Evolutionary conservation across 2,329 filamentous ascomycete species (phyloP), one percentile per base, ranked within the genome.

Genomic region (Arthrocladium fulminans): DNA sequence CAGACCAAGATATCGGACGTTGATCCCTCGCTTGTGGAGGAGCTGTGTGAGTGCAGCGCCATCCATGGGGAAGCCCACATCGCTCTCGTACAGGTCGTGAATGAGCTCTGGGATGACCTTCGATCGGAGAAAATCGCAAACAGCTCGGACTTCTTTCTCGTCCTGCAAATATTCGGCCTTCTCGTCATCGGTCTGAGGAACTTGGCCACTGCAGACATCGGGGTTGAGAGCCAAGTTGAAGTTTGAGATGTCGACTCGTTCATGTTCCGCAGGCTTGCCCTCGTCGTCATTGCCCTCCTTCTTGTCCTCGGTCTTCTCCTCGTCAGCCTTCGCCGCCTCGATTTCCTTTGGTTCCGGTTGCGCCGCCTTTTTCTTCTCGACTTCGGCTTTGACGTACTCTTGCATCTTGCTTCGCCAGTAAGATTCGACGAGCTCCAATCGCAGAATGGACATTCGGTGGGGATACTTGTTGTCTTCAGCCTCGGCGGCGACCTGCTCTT

Each of bases 31-130:
- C 75, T 95, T 95, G 73, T 98, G 92, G 62, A 98, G 75, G 45
- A 96, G 78, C 56, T 83, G 81, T 60, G 84, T 87, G 50, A 98
- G 74, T 17, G 90, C 96, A 61, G 86, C 80, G n/a, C 92, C 92
- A 60, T 98, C 94, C 88, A 97, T 96, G 10, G 92, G 92, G 73
- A 97, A 97, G 60, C 90, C 92, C 57, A 95, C 84, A 58, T 98
- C 90, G 5, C 88, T 89, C 56, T 94, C 87, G 62, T 85, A 84
- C 50, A 98, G 77, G 60, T 98, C 90, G 53, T 84, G 81, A 50
- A 97, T 69, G 49, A 98, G 75, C 48, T 84, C 80, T n/a, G 90
- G 88, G 55, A 98, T 84, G 47, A 88, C 79, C 51, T 84, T 82
- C 7, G 81, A 75, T 7, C 80, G 80, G 43, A 98, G 75, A 66